Conservation (phyloP, 345 rosid species). For the Geranium brycei region DNA sequence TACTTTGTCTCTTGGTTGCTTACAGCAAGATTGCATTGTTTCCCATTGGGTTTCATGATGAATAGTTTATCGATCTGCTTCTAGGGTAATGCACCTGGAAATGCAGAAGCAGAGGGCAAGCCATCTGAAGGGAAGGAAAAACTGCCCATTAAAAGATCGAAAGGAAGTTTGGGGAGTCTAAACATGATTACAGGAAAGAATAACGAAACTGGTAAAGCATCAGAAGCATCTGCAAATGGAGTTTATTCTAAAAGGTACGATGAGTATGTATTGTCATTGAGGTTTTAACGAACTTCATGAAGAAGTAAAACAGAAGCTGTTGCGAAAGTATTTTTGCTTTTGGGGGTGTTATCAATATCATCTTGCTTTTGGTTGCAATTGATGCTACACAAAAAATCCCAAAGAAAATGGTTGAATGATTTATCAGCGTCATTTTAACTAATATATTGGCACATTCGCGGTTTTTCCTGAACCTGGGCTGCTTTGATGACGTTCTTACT, state of each 20-base stretch:
- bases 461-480: no score
- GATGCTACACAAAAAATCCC: neutral
- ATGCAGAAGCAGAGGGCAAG: constrained; percentile 59
- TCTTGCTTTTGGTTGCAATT: neutral
- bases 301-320: neutral
- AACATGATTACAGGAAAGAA: constrained; percentile 81
- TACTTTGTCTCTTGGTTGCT: neutral
- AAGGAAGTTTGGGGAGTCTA: constrained; percentile 94
- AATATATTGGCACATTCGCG: neutral
- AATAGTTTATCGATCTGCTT: constrained; percentile 13
- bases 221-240: constrained; percentile 72
- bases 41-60: constrained; percentile 4
- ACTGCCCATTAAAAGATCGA: constrained; percentile 91
- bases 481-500: no score
- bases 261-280: neutral
- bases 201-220: constrained; percentile 55
- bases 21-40: neutral
- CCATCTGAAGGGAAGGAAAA: constrained; percentile 85
- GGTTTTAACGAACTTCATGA: neutral
- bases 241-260: constrained; percentile 73
- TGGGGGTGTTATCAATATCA: neutral
- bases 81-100: constrained; percentile 70
- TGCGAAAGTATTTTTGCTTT: neutral
- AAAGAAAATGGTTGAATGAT: neutral
- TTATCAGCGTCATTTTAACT: neutral